Evolutionary conservation across 345 rosid species (phyloP).

Genomic region (Gossypium rotundifolium): DNA sequence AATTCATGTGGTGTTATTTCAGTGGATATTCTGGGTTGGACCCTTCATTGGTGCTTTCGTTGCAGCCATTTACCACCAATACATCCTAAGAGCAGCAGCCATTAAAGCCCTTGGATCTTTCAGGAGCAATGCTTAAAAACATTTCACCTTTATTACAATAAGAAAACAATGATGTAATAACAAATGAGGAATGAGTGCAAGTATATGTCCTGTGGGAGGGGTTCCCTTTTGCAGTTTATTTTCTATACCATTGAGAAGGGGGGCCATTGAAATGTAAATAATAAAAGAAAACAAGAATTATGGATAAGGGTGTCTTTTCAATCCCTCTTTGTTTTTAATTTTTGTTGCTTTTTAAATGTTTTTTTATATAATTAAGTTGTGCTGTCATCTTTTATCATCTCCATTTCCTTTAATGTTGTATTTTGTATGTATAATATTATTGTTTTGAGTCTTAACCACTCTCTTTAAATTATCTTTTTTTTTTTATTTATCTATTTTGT

Average conservation of each 20-base stretch:
- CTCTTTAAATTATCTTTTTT: neutral
- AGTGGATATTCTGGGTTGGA: conserved; percentile 99
- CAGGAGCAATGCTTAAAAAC: conserved; percentile 65
- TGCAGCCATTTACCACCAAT: conserved; percentile 81
- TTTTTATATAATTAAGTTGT: conserved; percentile 4
- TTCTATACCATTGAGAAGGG: neutral
- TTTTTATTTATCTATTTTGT: neutral
- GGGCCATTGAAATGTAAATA: conserved; percentile 33
- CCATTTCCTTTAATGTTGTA: neutral
- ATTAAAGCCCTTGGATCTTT: conserved; percentile 74
- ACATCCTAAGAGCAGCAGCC: conserved; percentile 69
- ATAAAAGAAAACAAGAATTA: neutral
- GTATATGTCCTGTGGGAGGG: conserved; percentile 7
- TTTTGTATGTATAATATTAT: neutral
- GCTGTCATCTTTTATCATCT: conserved; percentile 13
- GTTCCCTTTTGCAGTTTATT: conserved; percentile 10
- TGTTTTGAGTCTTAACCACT: neutral
- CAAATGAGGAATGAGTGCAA: conserved; percentile 16
- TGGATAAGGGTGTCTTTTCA: conserved; percentile 22
- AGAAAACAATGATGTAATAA: conserved; percentile 12
- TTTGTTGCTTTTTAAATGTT: conserved; percentile 7
- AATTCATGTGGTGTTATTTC: neutral
- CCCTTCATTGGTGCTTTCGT: conserved; percentile 78
- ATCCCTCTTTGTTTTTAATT: neutral
- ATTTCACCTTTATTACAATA: neutral